Evolutionary conservation across 768 basidiomycete genomes (phyloP).

Genomic region (Naganishia vaughanmartiniae): DNA sequence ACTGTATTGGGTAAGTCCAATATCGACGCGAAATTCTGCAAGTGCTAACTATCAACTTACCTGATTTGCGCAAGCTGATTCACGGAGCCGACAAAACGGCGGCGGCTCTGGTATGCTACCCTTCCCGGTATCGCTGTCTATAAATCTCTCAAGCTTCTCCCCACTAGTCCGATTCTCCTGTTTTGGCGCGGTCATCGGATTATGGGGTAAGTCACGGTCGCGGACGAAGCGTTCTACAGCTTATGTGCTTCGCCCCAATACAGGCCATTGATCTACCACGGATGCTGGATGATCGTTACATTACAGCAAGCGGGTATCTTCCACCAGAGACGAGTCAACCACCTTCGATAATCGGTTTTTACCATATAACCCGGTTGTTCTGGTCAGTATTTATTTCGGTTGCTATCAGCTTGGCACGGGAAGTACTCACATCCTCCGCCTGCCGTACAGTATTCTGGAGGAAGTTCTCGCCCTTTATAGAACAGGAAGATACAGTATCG

Average conservation of each 20-base stretch:
- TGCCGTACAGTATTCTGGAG: constrained; percentile 18
- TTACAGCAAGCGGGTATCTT: constrained; percentile 7
- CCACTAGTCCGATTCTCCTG: constrained; percentile 2
- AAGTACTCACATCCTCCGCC: neutral
- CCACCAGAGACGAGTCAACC: constrained; percentile 10
- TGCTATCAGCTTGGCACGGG: neutral
- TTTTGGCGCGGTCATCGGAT: constrained; percentile 11
- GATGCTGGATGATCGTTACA: constrained; percentile 25
- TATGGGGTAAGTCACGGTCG: constrained; percentile 20
- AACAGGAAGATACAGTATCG: constrained; percentile 12
- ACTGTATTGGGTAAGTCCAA: constrained; percentile 25
- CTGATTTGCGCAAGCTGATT: constrained; percentile 14
- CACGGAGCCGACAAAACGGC: constrained; percentile 24
- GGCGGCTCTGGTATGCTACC: constrained; percentile 11
- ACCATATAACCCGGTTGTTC: constrained; percentile 26
- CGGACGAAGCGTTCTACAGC: neutral
- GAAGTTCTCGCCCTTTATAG: constrained; percentile 26
- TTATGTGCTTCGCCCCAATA: neutral
- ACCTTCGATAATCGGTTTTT: constrained; percentile 24
- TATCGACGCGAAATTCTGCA: neutral
- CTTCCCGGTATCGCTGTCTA: neutral
- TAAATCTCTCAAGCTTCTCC: neutral
- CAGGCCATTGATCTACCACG: constrained; percentile 19
- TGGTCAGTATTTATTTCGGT: neutral
- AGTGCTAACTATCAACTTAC: neutral